These are phyloP conservation scores for Powellomyces hirtus DNA, from an alignment of 192 early-diverging fungal species.

Conservation along the genomic window DNA sequence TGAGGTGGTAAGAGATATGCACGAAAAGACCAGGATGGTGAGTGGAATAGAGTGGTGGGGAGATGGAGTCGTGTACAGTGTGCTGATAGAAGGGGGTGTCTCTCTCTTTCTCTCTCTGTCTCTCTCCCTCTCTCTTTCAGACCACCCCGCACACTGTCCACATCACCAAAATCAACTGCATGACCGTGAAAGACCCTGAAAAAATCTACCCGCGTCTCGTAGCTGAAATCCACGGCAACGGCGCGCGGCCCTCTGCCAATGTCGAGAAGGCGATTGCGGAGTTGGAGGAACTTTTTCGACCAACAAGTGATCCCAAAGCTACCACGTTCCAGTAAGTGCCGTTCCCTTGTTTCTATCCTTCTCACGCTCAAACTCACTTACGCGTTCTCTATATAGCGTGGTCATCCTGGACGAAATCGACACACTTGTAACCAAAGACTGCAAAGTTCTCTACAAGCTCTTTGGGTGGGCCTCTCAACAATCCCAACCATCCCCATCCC, in stretches of 20 bases:
- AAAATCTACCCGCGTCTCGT: slow-evolving; percentile 67
- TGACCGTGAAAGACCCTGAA: slow-evolving; percentile 71
- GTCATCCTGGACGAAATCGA: slow-evolving; percentile 95
- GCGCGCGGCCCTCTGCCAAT: not conserved
- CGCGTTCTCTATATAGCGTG: slow-evolving; percentile 46
- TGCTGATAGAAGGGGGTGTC: too few species aligned
- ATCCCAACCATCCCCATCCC: too few species aligned
- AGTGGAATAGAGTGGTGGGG: too few species aligned
- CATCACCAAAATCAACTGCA: slow-evolving; percentile 77
- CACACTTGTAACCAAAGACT: slow-evolving; percentile 72
- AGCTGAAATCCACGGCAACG: slow-evolving; percentile 40
- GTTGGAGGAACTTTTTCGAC: not conserved
- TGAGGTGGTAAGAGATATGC: slow-evolving; percentile 44
- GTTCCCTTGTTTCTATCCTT: too few species aligned
- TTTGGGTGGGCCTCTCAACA: slow-evolving; percentile 79
- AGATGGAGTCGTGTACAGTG: too few species aligned
- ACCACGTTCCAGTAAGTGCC: not conserved
- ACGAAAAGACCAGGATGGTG: too few species aligned
- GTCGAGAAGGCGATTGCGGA: not conserved
- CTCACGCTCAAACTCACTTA: not conserved
- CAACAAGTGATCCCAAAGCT: not conserved
- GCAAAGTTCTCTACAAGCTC: slow-evolving; percentile 83
- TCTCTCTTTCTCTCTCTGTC: too few species aligned
- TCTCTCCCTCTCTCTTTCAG: too few species aligned
- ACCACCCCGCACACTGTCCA: too few species aligned